These are phyloP conservation scores for Pestalotiopsis sp. DNA, from an alignment of 2,329 filamentous ascomycete genomes.

Conservation along the genomic window DNA sequence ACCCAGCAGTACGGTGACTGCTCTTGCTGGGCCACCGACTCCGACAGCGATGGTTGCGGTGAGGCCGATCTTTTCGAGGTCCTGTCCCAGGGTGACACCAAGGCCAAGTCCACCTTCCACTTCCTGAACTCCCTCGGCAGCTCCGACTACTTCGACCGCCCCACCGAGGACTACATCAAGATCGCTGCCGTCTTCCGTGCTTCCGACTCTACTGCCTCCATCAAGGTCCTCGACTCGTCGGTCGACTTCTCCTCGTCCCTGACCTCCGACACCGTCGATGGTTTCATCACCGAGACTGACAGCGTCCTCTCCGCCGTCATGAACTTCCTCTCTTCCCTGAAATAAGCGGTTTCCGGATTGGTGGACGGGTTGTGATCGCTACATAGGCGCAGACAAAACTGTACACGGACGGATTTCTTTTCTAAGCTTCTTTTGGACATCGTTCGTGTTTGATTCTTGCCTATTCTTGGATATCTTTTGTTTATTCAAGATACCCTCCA, in stretches of 20 bases:
- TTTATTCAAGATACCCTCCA: conserved; percentile 12
- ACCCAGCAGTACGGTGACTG: conserved; percentile 71
- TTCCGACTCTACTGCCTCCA: conserved; percentile 51
- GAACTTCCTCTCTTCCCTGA: conserved; percentile 20
- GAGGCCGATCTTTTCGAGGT: conserved; percentile 79
- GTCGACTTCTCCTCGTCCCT: conserved; percentile 44
- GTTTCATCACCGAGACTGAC: conserved; percentile 28
- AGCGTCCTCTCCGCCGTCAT: conserved; percentile 29
- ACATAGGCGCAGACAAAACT: neutral
- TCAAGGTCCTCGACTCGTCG: conserved; percentile 52
- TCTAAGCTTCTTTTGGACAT: conserved; percentile 9
- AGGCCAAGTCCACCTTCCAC: conserved; percentile 74
- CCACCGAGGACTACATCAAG: conserved; percentile 60
- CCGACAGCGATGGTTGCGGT: conserved; percentile 63
- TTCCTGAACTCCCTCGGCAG: conserved; percentile 64
- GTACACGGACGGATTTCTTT: neutral
- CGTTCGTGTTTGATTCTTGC: conserved; percentile 13
- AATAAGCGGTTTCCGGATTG: neutral
- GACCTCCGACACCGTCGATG: conserved; percentile 38
- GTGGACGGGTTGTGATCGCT: neutral
- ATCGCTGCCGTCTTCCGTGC: conserved; percentile 65
- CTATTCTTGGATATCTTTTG: conserved; percentile 17
- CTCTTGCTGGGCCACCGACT: conserved; percentile 67
- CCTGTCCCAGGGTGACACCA: conserved; percentile 64
- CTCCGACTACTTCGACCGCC: conserved; percentile 73